These are phyloP conservation scores for Capsicum pubescens DNA, from an alignment of 257 asterid species.

Conservation along the genomic window DNA sequence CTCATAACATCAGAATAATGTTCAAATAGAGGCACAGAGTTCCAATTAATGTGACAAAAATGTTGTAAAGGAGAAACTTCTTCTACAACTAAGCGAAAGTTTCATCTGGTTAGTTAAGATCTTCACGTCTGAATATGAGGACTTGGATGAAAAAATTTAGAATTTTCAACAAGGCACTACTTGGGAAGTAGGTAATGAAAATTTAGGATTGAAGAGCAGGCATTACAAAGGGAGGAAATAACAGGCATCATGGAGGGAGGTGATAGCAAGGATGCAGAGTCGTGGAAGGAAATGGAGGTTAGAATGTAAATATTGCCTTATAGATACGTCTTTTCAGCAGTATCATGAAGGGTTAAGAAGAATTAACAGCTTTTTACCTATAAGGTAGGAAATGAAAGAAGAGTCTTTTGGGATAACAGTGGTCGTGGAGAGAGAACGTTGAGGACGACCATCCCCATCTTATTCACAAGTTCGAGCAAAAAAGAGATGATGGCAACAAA, in stretches of 20 bases:
- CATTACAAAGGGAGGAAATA: not conserved
- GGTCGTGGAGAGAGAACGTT: not conserved
- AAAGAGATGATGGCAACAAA: slow-evolving; percentile 12
- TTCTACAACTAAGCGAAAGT: not conserved
- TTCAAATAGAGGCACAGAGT: not conserved
- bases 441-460: not conserved
- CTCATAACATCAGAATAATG: not conserved
- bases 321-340: not conserved
- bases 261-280: not conserved
- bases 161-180: not conserved
- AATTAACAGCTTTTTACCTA: not conserved
- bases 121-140: not conserved
- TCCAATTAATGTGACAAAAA: slow-evolving; percentile 9
- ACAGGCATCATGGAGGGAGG: not conserved
- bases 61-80: not conserved
- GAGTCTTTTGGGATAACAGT: slow-evolving; percentile 1
- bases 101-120: not conserved
- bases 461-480: not conserved
- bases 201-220: not conserved
- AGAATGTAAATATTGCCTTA: not conserved
- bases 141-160: not conserved
- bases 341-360: not conserved
- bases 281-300: not conserved
- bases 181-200: not conserved
- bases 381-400: slow-evolving; percentile 4